phyloP scores from a whole-genome alignment of 1,284 basidiomycete genomes.

The Cryptococcus depauperatus region DNA sequence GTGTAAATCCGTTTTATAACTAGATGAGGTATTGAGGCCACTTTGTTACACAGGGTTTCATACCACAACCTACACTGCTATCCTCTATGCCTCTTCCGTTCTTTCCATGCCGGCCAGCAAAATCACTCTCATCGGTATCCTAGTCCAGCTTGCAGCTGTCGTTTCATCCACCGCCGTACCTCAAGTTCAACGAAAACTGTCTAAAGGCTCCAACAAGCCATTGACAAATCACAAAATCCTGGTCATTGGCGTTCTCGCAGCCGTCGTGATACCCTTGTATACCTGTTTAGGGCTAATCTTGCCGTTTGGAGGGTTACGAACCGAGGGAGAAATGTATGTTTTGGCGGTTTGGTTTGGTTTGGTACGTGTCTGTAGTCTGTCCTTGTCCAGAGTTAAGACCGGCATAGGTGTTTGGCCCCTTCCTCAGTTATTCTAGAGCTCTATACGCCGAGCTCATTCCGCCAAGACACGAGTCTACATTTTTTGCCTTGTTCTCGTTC shows the following conservation, averaged over 20 bases:
- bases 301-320: slow-evolving; percentile 59
- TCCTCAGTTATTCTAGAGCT: slow-evolving; percentile 41
- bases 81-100: slow-evolving; percentile 42
- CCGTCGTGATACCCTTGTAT: slow-evolving; percentile 65
- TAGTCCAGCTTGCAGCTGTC: slow-evolving; percentile 42
- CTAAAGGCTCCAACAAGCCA: slow-evolving; percentile 7
- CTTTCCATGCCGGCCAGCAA: slow-evolving; percentile 46
- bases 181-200: slow-evolving; percentile 42
- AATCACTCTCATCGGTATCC: slow-evolving; percentile 44
- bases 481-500: slow-evolving; percentile 68
- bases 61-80: slow-evolving; percentile 39
- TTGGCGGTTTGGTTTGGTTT: slow-evolving; percentile 72
- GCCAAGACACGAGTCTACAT: slow-evolving; percentile 43
- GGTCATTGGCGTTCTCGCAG: slow-evolving; percentile 58
- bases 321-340: slow-evolving; percentile 71
- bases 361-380: slow-evolving; percentile 18
- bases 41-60: slow-evolving; percentile 32
- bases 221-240: slow-evolving; percentile 64
- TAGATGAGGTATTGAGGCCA: background rate
- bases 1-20: slow-evolving; percentile 27
- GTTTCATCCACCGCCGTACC: slow-evolving; percentile 40
- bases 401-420: slow-evolving; percentile 41
- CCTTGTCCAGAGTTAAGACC: slow-evolving; percentile 1
- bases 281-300: slow-evolving; percentile 70
- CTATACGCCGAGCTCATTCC: slow-evolving; percentile 44